Evolutionary conservation across 768 basidiomycete genomes (phyloP), one percentile per base, ranked within the genome.

Genomic region (Botryobasidium botryosum): DNA sequence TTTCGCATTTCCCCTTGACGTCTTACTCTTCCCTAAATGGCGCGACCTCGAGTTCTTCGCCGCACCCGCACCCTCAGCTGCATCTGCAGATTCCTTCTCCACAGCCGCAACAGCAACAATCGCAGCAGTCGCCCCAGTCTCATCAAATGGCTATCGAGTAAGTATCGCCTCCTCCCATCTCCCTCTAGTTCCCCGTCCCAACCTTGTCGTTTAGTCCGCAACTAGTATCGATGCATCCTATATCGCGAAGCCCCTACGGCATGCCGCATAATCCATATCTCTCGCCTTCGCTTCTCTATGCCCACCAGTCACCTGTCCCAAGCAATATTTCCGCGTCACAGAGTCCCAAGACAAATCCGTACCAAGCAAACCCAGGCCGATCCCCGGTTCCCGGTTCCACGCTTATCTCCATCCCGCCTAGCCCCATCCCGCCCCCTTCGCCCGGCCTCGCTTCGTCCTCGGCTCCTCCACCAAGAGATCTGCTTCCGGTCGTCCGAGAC

Each of bases 21-120:
- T 74, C 62, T 48, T 84, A 82, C 49, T 84, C 82, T n/a, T 73
- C 74, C 37, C 61, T 83, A 39, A 81, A 83, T 57, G 79, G 78
- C 13, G 78, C 80, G n/a, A 79, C 77, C 59, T 45, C 24, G 32
- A 67, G 27, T 55, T 65, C 8, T 17, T 35, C 48, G 15, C 36
- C 40, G 12, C 37, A 25, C 25, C 51, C 43, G 28, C 50, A 44
- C 28, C 18, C 36, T 27, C 48, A 43, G 37, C 36, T 28, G 10
- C 51, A 46, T 12, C 35, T 36, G n/a, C 49, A 41, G 28, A 50
- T 13, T 15, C 50, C 23, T 15, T 13, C 6, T 2, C 38, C 38
- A 6, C 49, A 49, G 21, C 46, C 46, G 23, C 49, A 52, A 8
- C 56, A 56, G n/a, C 60, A 62, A 24, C 57, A 62, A 28, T 46